phyloP scores from a whole-genome alignment of 768 basidiomycete genomes.

The Amanita phalloides region DNA sequence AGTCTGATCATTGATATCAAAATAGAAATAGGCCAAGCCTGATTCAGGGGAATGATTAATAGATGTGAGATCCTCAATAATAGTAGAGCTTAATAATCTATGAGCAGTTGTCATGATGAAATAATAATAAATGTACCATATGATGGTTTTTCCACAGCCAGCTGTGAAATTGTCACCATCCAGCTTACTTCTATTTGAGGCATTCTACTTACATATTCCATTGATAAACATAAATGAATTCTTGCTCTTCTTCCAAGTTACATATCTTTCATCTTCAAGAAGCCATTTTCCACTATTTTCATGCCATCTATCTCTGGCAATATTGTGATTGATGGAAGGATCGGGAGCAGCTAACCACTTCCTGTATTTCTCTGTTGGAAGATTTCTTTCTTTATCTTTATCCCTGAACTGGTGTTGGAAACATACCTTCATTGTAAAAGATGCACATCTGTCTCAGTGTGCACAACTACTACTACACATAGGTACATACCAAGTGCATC shows the following conservation, averaged over 20 bases:
- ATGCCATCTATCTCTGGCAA: neutral
- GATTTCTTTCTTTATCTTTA: neutral
- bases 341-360: neutral
- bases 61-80: neutral
- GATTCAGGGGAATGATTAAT: neutral
- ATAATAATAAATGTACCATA: neutral
- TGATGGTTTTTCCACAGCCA: slow-evolving; percentile 2
- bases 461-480: neutral
- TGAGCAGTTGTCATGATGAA: neutral
- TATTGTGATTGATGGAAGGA: neutral
- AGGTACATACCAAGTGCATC: neutral
- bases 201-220: neutral
- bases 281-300: neutral
- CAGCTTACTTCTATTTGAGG: neutral
- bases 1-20: neutral
- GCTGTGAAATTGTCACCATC: neutral
- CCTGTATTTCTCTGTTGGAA: neutral
- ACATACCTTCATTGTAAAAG: neutral
- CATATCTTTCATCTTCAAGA: neutral
- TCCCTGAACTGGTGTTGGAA: neutral
- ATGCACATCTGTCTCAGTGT: neutral
- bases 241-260: neutral
- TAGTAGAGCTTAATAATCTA: neutral
- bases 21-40: neutral
- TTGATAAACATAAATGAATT: neutral